These are phyloP conservation scores for Paraglomus brasilianum DNA, from an alignment of 192 early-diverging fungal species.

Conservation along the genomic window DNA sequence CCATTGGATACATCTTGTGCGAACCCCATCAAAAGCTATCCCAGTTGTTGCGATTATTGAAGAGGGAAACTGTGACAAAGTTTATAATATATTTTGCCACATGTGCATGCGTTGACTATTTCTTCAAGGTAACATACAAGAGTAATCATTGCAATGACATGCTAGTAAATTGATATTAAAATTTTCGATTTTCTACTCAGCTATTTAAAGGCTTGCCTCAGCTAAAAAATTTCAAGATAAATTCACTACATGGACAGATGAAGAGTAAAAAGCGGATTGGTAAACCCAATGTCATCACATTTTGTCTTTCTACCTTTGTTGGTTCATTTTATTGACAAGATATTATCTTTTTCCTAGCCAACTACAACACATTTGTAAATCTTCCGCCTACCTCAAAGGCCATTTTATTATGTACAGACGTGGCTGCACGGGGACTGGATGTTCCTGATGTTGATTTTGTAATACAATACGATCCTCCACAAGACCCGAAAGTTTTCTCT, in stretches of 20 bases:
- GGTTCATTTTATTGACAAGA: neutral
- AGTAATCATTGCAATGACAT: neutral
- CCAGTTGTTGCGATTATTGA: conserved; percentile 67
- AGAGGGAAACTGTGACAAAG: conserved; percentile 58
- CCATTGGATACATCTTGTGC: conserved; percentile 73
- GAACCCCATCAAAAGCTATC: conserved; percentile 81
- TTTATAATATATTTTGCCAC: conserved; percentile 96
- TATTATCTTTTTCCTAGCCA: conserved; percentile 37
- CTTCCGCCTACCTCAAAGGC: conserved; percentile 64
- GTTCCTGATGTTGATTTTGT: conserved; percentile 95
- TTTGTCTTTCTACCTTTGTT: neutral
- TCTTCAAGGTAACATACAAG: conserved; percentile 54
- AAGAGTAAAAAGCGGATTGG: conserved; percentile 77
- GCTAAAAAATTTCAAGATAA: conserved; percentile 55
- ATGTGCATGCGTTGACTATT: conserved; percentile 95
- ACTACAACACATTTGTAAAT: conserved; percentile 71
- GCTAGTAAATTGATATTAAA: conserved; percentile 13
- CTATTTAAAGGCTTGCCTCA: conserved; percentile 44
- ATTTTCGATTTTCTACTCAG: conserved; percentile 30
- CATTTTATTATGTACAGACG: conserved; percentile 92
- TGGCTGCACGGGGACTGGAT: conserved; percentile 93
- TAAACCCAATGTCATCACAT: conserved; percentile 9
- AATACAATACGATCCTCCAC: conserved; percentile 92
- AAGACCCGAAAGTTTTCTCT: conserved; percentile 93
- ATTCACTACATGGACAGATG: conserved; percentile 93